Conservation (phyloP, 2,329 filamentous ascomycete species). For the Colletotrichum eremochloae region DNA sequence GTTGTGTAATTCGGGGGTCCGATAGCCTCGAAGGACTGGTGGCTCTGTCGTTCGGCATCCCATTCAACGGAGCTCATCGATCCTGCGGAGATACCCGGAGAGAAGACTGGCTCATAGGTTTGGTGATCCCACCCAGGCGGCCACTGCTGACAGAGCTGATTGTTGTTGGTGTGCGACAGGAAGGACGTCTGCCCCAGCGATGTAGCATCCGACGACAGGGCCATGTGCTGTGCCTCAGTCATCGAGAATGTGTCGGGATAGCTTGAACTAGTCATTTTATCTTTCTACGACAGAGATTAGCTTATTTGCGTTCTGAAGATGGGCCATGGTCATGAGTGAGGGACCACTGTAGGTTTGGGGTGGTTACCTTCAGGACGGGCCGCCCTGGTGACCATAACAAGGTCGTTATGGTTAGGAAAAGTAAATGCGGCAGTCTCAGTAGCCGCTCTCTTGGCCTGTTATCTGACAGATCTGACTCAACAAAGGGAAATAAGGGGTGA, state of each 20-base stretch:
- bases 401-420: neutral
- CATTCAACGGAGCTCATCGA: neutral
- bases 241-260: neutral
- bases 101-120: neutral
- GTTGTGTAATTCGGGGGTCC: neutral
- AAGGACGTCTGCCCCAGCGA: neutral
- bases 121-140: slow-evolving; percentile 7
- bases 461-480: neutral
- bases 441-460: neutral
- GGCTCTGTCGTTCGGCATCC: neutral
- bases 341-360: neutral
- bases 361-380: neutral
- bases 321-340: neutral
- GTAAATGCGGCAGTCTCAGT: neutral
- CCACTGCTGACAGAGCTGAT: slow-evolving; percentile 10
- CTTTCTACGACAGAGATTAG: neutral
- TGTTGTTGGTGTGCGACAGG: neutral
- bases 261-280: slow-evolving; percentile 1
- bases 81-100: neutral
- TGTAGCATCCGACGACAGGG: neutral
- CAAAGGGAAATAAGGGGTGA: neutral
- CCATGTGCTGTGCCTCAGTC: neutral
- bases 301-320: neutral
- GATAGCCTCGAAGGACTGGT: neutral
- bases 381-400: neutral